phyloP scores from a whole-genome alignment of 2,329 filamentous ascomycete genomes.

The Metarhizium humberi region DNA sequence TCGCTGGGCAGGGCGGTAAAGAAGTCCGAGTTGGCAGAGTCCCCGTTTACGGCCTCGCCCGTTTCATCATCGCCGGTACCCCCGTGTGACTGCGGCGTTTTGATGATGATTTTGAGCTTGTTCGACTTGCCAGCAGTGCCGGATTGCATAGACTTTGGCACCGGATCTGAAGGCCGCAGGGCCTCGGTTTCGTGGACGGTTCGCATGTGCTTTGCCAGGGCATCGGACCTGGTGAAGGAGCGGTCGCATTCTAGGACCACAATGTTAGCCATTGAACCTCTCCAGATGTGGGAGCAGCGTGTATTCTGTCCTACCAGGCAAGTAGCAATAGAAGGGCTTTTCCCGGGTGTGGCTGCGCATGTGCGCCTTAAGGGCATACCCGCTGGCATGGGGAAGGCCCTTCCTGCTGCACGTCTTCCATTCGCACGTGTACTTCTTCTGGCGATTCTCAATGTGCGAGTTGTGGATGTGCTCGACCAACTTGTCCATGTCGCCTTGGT shows the following conservation, averaged over 20 bases:
- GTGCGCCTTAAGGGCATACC: constrained; percentile 91
- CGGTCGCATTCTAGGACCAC: constrained; percentile 74
- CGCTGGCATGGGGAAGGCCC: constrained; percentile 85
- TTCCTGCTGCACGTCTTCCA: constrained; percentile 87
- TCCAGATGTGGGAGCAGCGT: neutral
- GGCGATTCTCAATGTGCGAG: constrained; percentile 84
- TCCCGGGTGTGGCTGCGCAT: constrained; percentile 97
- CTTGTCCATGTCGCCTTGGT: constrained; percentile 71
- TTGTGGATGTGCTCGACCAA: constrained; percentile 80
- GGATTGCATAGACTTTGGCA: constrained; percentile 58
- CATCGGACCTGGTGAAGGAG: constrained; percentile 91
- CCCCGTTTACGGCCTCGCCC: constrained; percentile 45
- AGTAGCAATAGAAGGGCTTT: constrained; percentile 94
- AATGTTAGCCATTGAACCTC: neutral
- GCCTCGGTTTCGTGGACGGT: constrained; percentile 97
- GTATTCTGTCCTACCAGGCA: constrained; percentile 59
- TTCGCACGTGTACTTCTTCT: constrained; percentile 98
- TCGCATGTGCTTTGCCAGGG: constrained; percentile 95
- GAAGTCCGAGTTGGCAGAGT: constrained; percentile 48
- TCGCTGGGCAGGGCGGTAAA: constrained; percentile 47
- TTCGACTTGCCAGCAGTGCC: constrained; percentile 33
- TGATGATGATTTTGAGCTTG: constrained; percentile 55
- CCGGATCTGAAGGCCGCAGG: constrained; percentile 67
- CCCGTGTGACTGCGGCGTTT: constrained; percentile 47
- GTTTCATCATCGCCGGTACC: constrained; percentile 44